Conservation (phyloP, 2,329 filamentous ascomycete genomes). For the Alternaria longipes region DNA sequence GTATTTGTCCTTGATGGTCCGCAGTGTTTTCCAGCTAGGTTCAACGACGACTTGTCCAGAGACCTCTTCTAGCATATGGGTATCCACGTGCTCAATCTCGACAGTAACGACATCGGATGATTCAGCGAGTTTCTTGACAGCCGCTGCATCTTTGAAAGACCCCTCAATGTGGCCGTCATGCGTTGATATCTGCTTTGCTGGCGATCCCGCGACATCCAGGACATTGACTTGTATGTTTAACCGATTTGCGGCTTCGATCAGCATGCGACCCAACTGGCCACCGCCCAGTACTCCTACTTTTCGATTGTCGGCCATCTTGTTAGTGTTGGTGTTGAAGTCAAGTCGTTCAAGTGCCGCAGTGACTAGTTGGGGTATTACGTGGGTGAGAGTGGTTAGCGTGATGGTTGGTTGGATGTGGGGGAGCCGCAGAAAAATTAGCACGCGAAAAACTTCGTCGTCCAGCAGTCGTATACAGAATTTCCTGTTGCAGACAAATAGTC, state of each 20-base stretch:
- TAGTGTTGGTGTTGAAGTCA: slow-evolving; percentile 13
- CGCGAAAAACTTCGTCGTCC: slow-evolving; percentile 18
- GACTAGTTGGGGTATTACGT: slow-evolving; percentile 30
- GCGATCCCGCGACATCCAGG: slow-evolving; percentile 78
- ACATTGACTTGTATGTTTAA: slow-evolving; percentile 82
- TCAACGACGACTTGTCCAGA: slow-evolving; percentile 72
- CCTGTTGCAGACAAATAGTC: slow-evolving; percentile 10
- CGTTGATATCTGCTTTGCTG: slow-evolving; percentile 85
- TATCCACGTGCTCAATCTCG: slow-evolving; percentile 95
- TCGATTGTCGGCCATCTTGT: slow-evolving; percentile 42
- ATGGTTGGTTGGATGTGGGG: slow-evolving; percentile 35
- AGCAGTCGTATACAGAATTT: not conserved
- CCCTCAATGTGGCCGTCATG: slow-evolving; percentile 79
- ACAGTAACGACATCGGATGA: slow-evolving; percentile 84
- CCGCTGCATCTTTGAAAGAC: slow-evolving; percentile 84
- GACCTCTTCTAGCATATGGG: slow-evolving; percentile 86
- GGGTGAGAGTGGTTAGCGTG: slow-evolving; percentile 24
- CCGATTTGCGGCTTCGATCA: slow-evolving; percentile 83
- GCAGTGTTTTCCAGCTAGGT: slow-evolving; percentile 85
- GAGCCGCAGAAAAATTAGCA: slow-evolving; percentile 36
- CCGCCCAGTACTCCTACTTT: slow-evolving; percentile 53
- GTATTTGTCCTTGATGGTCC: slow-evolving; percentile 93
- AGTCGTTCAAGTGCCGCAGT: slow-evolving; percentile 23
- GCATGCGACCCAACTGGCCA: slow-evolving; percentile 83
- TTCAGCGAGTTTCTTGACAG: slow-evolving; percentile 80